Evolutionary conservation across 768 basidiomycete species (phyloP), one percentile per base, ranked within the genome.

Genomic region (Cyclocybe aegerita): DNA sequence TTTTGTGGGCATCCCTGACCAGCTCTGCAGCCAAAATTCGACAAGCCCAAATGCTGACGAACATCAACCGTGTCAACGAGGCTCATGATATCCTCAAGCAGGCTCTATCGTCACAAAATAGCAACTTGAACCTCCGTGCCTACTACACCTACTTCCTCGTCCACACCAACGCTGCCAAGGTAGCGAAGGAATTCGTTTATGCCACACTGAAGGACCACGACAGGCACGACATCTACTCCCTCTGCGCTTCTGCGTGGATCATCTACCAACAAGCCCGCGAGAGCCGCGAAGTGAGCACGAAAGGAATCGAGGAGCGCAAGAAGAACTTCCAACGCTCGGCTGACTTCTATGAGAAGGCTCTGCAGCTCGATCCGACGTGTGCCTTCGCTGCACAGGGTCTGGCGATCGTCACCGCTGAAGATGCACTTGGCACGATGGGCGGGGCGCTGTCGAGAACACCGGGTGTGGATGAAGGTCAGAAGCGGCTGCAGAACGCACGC

Each of bases 321-420:
- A 81, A 82, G 35, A 82, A 84, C 11, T 98, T 92, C 71, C 79
- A 83, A 49, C 77, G 93, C 8, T 80, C 88, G 3, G 92, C 92
- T 1, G 94, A 97, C 66, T 91, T 92, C 56, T 98, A 90, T 62
- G 91, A 95, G 63, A 93, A 93, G 65, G 96, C 95, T 0, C 69
- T 99, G 32, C 81, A 82, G 42, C 60, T 93, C 4, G 93, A 98
- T 62, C 85, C 91, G 0, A 72, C 80, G 23, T 97, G 93, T 67
- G 93, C 93, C 1, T 84, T 93, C 53, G 97, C 95, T 3, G 97
- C 96, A 4, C 93, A 97, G 64, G 96, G 96, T 2, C 75, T 99
- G 7, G 97, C 95, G 1, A 98, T 98, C 55, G 84, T 90, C 4
- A 85, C 92, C 2, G 96, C 94, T 0, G 97, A 99, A 64, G 93